phyloP scores from a whole-genome alignment of 2,329 filamentous ascomycete species.

The Stagonosporopsis cucurbitacearum region DNA sequence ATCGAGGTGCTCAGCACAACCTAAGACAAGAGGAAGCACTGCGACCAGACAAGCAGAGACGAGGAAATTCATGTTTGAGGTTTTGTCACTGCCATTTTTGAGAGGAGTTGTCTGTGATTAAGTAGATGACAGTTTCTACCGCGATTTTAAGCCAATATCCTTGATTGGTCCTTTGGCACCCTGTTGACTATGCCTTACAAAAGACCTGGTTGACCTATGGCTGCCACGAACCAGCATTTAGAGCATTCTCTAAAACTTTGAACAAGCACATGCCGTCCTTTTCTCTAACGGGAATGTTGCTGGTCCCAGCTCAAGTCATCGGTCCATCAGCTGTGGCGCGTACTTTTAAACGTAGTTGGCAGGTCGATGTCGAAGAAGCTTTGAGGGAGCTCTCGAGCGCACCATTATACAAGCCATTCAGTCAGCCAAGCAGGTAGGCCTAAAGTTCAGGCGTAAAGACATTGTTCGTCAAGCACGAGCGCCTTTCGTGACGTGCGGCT shows the following conservation, averaged over 20 bases:
- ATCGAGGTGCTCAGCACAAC: neutral
- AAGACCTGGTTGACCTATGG: neutral
- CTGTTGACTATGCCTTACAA: too few species aligned
- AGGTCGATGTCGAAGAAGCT: neutral
- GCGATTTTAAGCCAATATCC: too few species aligned
- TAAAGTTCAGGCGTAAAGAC: neutral
- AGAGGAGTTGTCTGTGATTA: neutral
- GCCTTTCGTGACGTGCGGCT: neutral
- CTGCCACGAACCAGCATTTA: neutral
- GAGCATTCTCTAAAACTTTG: neutral
- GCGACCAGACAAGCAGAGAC: neutral
- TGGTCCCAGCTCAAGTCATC: neutral
- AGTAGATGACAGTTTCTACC: neutral
- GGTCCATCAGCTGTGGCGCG: neutral
- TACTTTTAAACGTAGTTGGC: neutral
- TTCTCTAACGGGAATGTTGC: neutral
- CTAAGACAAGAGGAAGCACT: neutral
- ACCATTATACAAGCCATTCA: neutral
- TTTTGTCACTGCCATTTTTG: neutral
- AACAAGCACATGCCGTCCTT: neutral
- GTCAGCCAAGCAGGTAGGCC: neutral
- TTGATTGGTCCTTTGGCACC: too few species aligned
- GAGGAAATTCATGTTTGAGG: neutral
- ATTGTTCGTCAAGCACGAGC: neutral
- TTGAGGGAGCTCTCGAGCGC: neutral